Evolutionary conservation across 2,329 filamentous ascomycete genomes (phyloP), one percentile per base, ranked within the genome.

Genomic region (Ceratocystiopsis brevicomis): DNA sequence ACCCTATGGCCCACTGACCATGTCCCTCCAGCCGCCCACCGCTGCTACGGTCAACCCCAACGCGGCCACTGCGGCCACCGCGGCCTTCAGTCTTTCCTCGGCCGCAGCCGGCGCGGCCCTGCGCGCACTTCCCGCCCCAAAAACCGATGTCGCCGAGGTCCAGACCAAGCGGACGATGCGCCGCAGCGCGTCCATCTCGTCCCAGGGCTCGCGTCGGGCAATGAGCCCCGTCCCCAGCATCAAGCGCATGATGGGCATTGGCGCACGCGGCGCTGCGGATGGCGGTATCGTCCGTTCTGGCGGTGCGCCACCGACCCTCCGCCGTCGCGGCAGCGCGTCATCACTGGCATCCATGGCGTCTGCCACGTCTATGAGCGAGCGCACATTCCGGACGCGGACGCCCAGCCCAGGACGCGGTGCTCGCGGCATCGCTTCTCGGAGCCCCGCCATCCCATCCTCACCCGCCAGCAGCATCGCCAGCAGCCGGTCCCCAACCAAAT

Each of bases 341-440:
- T 94, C 86, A 15, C 35, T 47, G 37, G 17, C 76, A 21, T 94
- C 86, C 60, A 73, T 72, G 21, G 71, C 76, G 25, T 94, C 86
- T 41, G 93, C 95, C 87, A 79, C 75, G 25, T 94, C 86, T 41
- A 93, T 96, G 87, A 79, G 75, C 30, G 82, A 88, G 57, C 75
- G 88, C 45, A 87, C 85, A 1, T 94, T 95, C 59, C 76, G 87
- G 51, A 81, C 80, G 13, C 76, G 87, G 51, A 81, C 80, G 13
- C 76, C 78, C 4, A 92, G 78, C 4, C 83, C 69, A 47, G 25
- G 25, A 11, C 25, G 25, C 10, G 25, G 25, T 30, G 25, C 25
- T 30, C 25, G 25, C 5, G 25, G 25, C 8, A 9, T 30, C 5
- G 25, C 25, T 30, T 2, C 25, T 30, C 25, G 25, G 25, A 66